Evolutionary conservation across 495 filamentous ascomycete species (phyloP).

Genomic region (Bryoglossum gracile): DNA sequence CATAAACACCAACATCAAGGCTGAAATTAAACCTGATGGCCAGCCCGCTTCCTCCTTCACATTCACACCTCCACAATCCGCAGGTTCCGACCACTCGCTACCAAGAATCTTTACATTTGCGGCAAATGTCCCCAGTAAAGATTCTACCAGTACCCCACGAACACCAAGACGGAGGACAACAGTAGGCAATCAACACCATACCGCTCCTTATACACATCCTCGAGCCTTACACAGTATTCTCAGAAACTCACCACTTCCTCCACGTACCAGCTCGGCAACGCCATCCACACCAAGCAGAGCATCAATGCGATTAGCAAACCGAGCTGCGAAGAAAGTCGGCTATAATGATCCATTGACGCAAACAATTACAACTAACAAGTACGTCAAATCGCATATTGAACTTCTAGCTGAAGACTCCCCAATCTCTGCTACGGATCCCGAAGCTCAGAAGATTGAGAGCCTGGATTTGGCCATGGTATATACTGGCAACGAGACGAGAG

Average conservation of each 20-base stretch:
- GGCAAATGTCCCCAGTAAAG: constrained; percentile 4
- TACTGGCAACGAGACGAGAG: constrained; percentile 38
- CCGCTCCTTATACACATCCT: constrained; percentile 55
- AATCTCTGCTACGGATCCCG: constrained; percentile 17
- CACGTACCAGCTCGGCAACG: constrained; percentile 33
- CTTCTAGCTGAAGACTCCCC: constrained; percentile 45
- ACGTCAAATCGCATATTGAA: constrained; percentile 49
- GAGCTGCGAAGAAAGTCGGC: constrained; percentile 37
- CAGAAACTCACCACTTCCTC: constrained; percentile 64
- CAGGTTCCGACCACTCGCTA: constrained; percentile 15
- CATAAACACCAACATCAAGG: constrained; percentile 4
- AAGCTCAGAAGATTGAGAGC: constrained; percentile 21
- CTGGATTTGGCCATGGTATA: constrained; percentile 44
- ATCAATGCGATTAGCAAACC: constrained; percentile 41
- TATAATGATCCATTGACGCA: constrained; percentile 47
- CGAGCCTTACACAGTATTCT: constrained; percentile 64
- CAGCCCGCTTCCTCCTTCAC: constrained; percentile 25
- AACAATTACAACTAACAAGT: constrained; percentile 48
- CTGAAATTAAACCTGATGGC: neutral
- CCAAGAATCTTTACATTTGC: constrained; percentile 20
- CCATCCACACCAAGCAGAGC: constrained; percentile 40
- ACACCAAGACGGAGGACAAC: constrained; percentile 35
- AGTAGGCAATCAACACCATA: constrained; percentile 17
- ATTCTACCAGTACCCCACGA: constrained; percentile 28
- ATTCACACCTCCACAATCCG: constrained; percentile 27